Evolutionary conservation across 495 filamentous ascomycete genomes (phyloP).

Genomic region (Cudoniella acicularis): DNA sequence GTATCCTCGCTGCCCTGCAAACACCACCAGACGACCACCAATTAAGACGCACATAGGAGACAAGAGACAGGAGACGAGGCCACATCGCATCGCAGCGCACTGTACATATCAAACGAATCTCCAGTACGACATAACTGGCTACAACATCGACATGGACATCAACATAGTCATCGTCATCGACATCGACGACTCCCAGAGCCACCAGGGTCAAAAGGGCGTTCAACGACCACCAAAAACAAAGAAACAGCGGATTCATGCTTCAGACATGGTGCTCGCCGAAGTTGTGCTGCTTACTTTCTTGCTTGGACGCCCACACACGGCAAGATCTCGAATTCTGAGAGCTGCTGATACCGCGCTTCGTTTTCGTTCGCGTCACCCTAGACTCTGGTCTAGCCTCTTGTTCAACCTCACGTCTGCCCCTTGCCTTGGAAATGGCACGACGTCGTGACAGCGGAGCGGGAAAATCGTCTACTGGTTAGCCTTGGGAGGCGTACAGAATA

Average conservation of each 20-base stretch:
- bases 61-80: too few relatives aligned
- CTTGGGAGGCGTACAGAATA: neutral
- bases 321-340: neutral
- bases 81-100: too few relatives aligned
- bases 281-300: neutral
- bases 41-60: too few relatives aligned
- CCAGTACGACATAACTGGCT: too few relatives aligned
- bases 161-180: too few relatives aligned
- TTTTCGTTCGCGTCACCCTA: neutral
- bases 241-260: neutral
- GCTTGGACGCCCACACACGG: neutral
- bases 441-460: neutral
- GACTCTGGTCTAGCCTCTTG: neutral
- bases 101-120: too few relatives aligned
- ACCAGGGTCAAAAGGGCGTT: neutral
- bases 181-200: too few relatives aligned
- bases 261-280: neutral
- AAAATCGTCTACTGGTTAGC: neutral
- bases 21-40: too few relatives aligned
- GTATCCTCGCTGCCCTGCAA: too few relatives aligned
- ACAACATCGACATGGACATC: too few relatives aligned
- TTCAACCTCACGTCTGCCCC: neutral
- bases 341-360: neutral
- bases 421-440: neutral
- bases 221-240: neutral